Evolutionary conservation across 2,329 filamentous ascomycete species (phyloP).

Genomic region (Clonostachys solani): DNA sequence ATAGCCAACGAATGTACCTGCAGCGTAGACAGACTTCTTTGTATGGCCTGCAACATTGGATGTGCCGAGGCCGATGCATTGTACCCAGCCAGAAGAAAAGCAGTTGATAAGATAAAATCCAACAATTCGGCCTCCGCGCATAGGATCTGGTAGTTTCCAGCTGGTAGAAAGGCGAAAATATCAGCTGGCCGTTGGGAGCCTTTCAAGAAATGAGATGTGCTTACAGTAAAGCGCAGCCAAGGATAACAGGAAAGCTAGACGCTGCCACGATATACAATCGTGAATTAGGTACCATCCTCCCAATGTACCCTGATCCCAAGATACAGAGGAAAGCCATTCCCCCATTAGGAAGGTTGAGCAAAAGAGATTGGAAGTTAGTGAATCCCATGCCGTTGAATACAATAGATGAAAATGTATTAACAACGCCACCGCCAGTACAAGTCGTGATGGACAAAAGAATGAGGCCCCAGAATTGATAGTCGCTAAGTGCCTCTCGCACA

Average conservation of each 20-base stretch:
- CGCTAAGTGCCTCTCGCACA: neutral
- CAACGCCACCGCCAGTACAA: conserved; percentile 18
- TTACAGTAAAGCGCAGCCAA: conserved; percentile 19
- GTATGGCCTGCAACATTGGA: conserved; percentile 25
- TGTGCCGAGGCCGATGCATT: conserved; percentile 21
- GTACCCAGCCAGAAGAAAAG: conserved; percentile 20
- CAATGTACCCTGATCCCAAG: conserved; percentile 20
- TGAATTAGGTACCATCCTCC: conserved; percentile 11
- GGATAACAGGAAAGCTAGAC: conserved; percentile 16
- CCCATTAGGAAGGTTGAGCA: conserved; percentile 23
- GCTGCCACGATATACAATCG: conserved; percentile 17
- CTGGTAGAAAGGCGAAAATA: neutral
- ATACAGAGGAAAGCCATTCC: conserved; percentile 21
- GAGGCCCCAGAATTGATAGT: conserved; percentile 21
- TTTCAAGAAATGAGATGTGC: conserved; percentile 1
- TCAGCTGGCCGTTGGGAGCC: too few species aligned
- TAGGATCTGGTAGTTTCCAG: conserved; percentile 14
- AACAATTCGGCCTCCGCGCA: conserved; percentile 13
- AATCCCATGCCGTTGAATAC: conserved; percentile 28
- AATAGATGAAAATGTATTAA: conserved; percentile 21
- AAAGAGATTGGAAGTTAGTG: conserved; percentile 20
- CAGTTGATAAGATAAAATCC: conserved; percentile 22
- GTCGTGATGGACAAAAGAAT: conserved; percentile 18
- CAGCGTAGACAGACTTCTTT: conserved; percentile 21
- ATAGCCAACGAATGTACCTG: conserved; percentile 23